phyloP scores from a whole-genome alignment of 331 rosid species.

The Saraca asoca region DNA sequence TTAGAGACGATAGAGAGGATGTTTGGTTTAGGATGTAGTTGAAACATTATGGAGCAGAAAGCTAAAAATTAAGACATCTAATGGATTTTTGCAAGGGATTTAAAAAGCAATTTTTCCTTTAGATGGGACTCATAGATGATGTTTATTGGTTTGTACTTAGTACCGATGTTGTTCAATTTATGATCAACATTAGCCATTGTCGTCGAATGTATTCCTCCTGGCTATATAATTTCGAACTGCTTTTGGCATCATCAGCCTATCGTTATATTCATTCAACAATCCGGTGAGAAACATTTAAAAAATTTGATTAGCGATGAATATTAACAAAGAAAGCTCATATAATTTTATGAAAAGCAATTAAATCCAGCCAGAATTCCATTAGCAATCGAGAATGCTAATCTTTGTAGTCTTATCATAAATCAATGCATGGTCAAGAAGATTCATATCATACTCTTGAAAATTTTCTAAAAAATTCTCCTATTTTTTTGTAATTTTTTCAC shows the following conservation, averaged over 20 bases:
- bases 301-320: too few relatives aligned
- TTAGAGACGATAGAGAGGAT: neutral
- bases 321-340: too few relatives aligned
- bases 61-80: conserved; percentile 4
- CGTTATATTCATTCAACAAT: neutral
- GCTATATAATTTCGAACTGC: neutral
- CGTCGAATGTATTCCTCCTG: conserved; percentile 9
- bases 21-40: neutral
- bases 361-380: too few relatives aligned
- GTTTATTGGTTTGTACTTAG: neutral
- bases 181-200: neutral
- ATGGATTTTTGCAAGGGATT: neutral
- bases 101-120: neutral
- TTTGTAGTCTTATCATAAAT: too few relatives aligned
- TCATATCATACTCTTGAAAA: too few relatives aligned
- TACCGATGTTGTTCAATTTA: neutral
- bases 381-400: too few relatives aligned
- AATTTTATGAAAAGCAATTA: too few relatives aligned
- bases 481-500: too few relatives aligned
- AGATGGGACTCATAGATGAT: neutral
- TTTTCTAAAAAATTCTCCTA: too few relatives aligned
- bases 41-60: neutral
- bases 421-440: too few relatives aligned
- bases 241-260: neutral
- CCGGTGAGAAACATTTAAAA: neutral